Percentiles rank a stretch among this genome's conserved stretches.
Evolutionary conservation across 2,329 filamentous ascomycete species (phyloP).

Genomic region (Gliomastix tumulicola): DNA sequence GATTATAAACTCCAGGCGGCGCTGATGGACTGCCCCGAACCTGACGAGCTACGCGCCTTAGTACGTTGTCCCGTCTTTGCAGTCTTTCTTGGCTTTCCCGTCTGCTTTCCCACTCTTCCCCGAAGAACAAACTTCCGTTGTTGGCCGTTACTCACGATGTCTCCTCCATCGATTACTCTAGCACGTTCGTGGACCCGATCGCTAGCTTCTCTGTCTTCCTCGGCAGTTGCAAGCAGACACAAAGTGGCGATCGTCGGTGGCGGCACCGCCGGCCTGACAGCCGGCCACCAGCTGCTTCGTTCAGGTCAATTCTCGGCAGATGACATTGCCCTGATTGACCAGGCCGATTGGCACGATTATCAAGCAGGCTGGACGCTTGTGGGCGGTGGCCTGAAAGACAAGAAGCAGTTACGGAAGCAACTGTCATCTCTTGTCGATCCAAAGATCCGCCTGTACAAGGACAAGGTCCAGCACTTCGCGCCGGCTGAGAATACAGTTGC

Average conservation of each 20-base stretch:
- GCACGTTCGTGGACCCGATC: too few species aligned
- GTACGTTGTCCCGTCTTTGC: too few species aligned
- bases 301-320: slow-evolving; percentile 46
- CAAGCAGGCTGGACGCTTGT: slow-evolving; percentile 66
- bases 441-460: slow-evolving; percentile 53
- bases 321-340: slow-evolving; percentile 60
- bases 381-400: slow-evolving; percentile 57
- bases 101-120: too few species aligned
- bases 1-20: too few species aligned
- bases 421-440: slow-evolving; percentile 45
- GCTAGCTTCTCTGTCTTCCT: too few species aligned
- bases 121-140: too few species aligned
- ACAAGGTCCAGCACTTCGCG: slow-evolving; percentile 38
- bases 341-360: slow-evolving; percentile 57
- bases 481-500: slow-evolving; percentile 51
- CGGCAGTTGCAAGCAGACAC: slow-evolving; percentile 38
- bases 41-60: too few species aligned
- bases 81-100: too few species aligned
- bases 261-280: slow-evolving; percentile 56
- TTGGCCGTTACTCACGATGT: too few species aligned
- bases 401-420: slow-evolving; percentile 46
- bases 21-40: too few species aligned
- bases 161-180: too few species aligned
- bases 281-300: slow-evolving; percentile 61
- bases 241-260: slow-evolving; percentile 61